Conservation (phyloP, 306 rosid genomes). For the Begonia fuchsioides region DNA sequence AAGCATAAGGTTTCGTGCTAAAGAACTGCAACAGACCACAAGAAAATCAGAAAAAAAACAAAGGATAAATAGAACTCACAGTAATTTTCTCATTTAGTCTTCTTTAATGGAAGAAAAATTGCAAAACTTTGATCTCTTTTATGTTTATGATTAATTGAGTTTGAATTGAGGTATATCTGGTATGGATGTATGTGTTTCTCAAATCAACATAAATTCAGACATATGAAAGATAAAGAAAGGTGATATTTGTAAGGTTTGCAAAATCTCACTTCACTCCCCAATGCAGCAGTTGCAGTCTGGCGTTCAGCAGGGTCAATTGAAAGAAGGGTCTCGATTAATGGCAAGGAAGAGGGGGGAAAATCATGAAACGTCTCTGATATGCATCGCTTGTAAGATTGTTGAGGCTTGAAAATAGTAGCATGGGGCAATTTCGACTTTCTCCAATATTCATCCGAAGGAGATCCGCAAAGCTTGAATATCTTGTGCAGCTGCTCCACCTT, state of each 20-base stretch:
- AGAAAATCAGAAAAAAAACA: slow-evolving; percentile 3
- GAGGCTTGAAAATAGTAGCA: slow-evolving; percentile 83
- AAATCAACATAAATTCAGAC: too few species aligned
- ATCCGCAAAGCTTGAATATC: slow-evolving; percentile 89
- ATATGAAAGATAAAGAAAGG: too few species aligned
- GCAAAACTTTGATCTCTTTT: too few species aligned
- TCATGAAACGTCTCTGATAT: slow-evolving; percentile 59
- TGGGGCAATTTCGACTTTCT: slow-evolving; percentile 74
- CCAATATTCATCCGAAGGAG: slow-evolving; percentile 90
- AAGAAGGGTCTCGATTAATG: slow-evolving; percentile 66
- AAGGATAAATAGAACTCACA: background rate
- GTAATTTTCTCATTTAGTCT: too few species aligned
- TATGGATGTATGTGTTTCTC: too few species aligned
- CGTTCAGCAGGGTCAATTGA: slow-evolving; percentile 78
- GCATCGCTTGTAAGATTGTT: slow-evolving; percentile 72
- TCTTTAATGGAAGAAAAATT: too few species aligned
- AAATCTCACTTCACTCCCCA: slow-evolving; percentile 68
- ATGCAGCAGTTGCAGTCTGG: slow-evolving; percentile 65
- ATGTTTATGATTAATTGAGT: too few species aligned
- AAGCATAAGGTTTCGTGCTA: slow-evolving; percentile 81
- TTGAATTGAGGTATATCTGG: too few species aligned
- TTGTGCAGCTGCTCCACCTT: slow-evolving; percentile 91
- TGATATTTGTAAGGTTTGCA: too few species aligned
- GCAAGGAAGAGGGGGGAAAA: slow-evolving; percentile 65
- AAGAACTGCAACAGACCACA: slow-evolving; percentile 57